Conservation (phyloP, 2,329 filamentous ascomycete species). For the Orbilia brochopaga region DNA sequence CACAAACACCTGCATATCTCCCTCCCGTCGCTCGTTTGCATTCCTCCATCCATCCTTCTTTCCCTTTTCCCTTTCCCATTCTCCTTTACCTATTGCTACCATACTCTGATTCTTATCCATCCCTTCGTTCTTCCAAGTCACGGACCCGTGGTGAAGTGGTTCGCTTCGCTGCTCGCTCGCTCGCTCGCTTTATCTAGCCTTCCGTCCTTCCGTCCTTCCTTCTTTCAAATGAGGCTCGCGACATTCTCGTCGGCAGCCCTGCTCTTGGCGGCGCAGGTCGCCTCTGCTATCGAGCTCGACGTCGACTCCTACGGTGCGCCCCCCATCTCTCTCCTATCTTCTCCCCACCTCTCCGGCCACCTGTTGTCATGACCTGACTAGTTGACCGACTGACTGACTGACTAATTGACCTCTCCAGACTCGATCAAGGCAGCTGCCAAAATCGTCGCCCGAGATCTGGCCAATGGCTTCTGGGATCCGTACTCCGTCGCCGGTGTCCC, state of each 20-base stretch:
- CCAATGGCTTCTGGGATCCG: slow-evolving; percentile 35
- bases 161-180: too few relatives aligned
- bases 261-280: slow-evolving; percentile 16
- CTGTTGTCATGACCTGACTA: too few relatives aligned
- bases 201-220: background rate
- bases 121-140: background rate
- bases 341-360: background rate
- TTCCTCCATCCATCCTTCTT: background rate
- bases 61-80: background rate
- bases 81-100: background rate
- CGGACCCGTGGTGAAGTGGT: too few relatives aligned
- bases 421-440: slow-evolving; percentile 45
- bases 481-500: slow-evolving; percentile 33
- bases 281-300: slow-evolving; percentile 36
- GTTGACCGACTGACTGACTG: too few relatives aligned
- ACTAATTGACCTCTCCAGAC: slow-evolving; percentile 11
- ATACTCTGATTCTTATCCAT: background rate
- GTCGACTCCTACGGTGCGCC: slow-evolving; percentile 37
- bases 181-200: background rate
- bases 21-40: slow-evolving; percentile 1
- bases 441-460: slow-evolving; percentile 33
- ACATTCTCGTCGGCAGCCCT: slow-evolving; percentile 14
- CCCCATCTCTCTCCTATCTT: background rate
- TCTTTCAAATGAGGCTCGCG: slow-evolving; percentile 31
- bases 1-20: background rate